These are phyloP conservation scores for Pseudogymnoascus sp. DNA, from an alignment of 2,329 filamentous ascomycete genomes.

Conservation along the genomic window DNA sequence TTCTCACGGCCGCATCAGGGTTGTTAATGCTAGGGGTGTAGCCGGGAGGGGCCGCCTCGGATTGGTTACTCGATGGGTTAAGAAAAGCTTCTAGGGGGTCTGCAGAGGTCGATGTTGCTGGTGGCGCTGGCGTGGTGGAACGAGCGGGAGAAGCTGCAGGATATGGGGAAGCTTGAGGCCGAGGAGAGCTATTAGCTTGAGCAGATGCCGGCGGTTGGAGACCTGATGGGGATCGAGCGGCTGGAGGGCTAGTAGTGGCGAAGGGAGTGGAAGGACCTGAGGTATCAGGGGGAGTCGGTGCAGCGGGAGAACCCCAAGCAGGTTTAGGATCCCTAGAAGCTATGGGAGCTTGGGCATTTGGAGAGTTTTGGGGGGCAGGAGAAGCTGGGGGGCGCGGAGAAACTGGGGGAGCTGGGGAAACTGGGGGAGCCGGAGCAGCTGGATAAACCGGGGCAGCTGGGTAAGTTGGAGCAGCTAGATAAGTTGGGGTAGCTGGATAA, in stretches of 20 bases:
- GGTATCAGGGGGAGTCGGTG: neutral
- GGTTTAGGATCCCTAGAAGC: too few species aligned
- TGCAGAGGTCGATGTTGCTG: neutral
- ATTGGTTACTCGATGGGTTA: neutral
- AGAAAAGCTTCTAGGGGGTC: neutral
- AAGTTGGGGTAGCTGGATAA: neutral
- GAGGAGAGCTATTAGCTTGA: neutral
- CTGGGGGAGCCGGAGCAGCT: neutral
- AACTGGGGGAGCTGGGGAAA: neutral
- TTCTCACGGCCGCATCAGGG: neutral
- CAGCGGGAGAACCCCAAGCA: neutral
- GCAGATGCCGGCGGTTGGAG: neutral
- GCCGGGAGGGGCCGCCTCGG: neutral
- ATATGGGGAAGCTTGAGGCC: neutral
- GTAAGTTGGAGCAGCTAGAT: neutral
- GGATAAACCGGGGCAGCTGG: neutral
- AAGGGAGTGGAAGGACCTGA: neutral
- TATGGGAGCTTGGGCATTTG: too few species aligned
- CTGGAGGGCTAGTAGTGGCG: neutral
- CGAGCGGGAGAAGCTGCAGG: neutral
- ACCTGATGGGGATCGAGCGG: neutral
- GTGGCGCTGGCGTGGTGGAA: neutral
- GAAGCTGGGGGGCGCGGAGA: too few species aligned
- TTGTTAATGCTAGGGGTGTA: neutral
- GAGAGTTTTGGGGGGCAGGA: too few species aligned